phyloP scores from a whole-genome alignment of 257 asterid genomes.

The Penstemon newberryi region DNA sequence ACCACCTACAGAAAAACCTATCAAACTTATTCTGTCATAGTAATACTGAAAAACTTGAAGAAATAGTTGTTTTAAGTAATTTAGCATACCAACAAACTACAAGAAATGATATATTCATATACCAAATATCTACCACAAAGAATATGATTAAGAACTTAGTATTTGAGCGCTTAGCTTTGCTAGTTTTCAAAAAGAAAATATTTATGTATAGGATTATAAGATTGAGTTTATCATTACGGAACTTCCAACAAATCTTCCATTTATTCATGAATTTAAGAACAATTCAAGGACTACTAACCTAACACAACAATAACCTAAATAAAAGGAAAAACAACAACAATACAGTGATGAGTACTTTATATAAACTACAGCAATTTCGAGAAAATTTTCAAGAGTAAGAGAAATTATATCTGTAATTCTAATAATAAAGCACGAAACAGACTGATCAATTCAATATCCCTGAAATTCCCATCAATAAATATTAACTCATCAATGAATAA shows the following conservation, averaged over 20 bases:
- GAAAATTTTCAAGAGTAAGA: no score
- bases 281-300: neutral
- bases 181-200: neutral
- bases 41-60: neutral
- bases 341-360: no score
- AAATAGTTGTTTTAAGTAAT: neutral
- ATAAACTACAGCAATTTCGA: no score
- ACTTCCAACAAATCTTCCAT: neutral
- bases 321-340: no score
- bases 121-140: neutral
- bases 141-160: neutral
- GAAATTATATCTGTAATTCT: neutral
- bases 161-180: neutral
- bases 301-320: neutral
- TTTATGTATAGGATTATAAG: neutral
- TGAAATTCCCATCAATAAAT: neutral
- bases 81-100: conserved; percentile 2
- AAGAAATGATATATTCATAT: neutral
- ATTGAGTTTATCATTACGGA: neutral
- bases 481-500: neutral
- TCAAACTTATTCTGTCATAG: conserved; percentile 27
- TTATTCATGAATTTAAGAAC: neutral
- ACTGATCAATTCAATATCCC: neutral
- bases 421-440: neutral
- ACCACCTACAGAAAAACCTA: conserved; percentile 54